Base-by-base conservation (phyloP, 2,329 filamentous ascomycete species). In the Alternaria sp. region DNA sequence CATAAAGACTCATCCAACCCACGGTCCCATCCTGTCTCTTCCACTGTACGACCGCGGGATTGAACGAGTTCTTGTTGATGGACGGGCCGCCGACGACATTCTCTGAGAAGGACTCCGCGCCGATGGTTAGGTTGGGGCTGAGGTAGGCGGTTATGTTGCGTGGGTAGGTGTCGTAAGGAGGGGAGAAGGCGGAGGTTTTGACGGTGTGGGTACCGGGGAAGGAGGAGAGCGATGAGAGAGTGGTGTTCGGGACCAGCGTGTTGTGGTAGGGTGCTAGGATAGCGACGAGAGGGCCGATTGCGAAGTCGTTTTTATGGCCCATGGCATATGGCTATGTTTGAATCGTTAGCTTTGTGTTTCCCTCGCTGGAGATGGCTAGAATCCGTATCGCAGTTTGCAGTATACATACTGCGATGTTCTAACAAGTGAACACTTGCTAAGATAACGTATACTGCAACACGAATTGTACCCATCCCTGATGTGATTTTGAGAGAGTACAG, bases 11-110 rank as follows among this genome's bases (percentile, higher is more conserved):
- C 12, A 77, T 30, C 69, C 70, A 76, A 5, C 77, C 77, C 0
- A 79, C 74, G 36, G 54, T 74, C 0, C 68, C 71, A 30, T 77
- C 74, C 15, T 66, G 64, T 0, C 76, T 55, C 10, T 80, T 72
- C 88, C 88, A 90, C 69, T 90, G 88, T 0, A 87, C 82, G 6
- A 90, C 84, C 0, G 86, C 85, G 0, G 88, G 88, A 61, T 86
- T 89, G 74, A 88, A 90, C 0, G 85, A 83, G 7, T 74, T 80
- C 6, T 83, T 82, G 46, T 85, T 86, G 54, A 81, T 81, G 1
- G 83, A 81, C 6, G 85, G 84, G 0, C 88, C 88, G 10, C 88
- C 88, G 6, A 89, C 74, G 2, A 83, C 82, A 45, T 81, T 84
- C 73, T 89, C 84, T 12, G 85, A 81, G 67, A 87, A 88, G 0